Percentiles rank a stretch among this genome's conserved stretches.
Conservation (phyloP, 1,284 basidiomycete genomes). For the Coniophora puteana region DNA sequence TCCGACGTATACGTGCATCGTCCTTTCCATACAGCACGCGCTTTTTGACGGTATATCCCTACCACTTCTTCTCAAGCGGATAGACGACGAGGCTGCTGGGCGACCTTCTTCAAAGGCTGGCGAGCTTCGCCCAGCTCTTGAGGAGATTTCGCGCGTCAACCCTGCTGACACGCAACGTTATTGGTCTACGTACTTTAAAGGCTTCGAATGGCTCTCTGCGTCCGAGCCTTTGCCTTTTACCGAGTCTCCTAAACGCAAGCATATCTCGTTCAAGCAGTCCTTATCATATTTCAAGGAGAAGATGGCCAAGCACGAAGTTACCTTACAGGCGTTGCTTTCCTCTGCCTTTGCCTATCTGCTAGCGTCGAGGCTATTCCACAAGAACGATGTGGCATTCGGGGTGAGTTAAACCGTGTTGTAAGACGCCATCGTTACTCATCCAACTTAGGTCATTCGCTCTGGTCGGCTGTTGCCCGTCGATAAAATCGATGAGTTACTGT, state of each 20-base stretch:
- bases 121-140: conserved; percentile 29
- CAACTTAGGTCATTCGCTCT: conserved; percentile 40
- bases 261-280: conserved; percentile 21
- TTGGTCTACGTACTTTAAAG: conserved; percentile 33
- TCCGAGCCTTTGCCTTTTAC: conserved; percentile 12
- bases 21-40: conserved; percentile 45
- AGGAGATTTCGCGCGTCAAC: conserved; percentile 29
- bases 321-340: conserved; percentile 41
- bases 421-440: conserved; percentile 3
- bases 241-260: conserved; percentile 15
- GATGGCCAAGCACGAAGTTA: conserved; percentile 34
- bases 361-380: conserved; percentile 20
- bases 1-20: conserved; percentile 18
- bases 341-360: conserved; percentile 35
- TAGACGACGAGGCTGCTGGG: conserved; percentile 31
- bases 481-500: conserved; percentile 33
- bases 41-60: conserved; percentile 46
- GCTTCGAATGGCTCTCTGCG: conserved; percentile 36
- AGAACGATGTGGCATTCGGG: conserved; percentile 40
- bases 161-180: conserved; percentile 29
- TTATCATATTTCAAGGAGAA: conserved; percentile 30
- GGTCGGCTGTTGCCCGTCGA: conserved; percentile 42
- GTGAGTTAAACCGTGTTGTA: conserved; percentile 26
- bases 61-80: conserved; percentile 34
- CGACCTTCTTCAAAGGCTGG: conserved; percentile 13